Conservation (phyloP, 2,329 filamentous ascomycete genomes). For the Myriangium duriaei region DNA sequence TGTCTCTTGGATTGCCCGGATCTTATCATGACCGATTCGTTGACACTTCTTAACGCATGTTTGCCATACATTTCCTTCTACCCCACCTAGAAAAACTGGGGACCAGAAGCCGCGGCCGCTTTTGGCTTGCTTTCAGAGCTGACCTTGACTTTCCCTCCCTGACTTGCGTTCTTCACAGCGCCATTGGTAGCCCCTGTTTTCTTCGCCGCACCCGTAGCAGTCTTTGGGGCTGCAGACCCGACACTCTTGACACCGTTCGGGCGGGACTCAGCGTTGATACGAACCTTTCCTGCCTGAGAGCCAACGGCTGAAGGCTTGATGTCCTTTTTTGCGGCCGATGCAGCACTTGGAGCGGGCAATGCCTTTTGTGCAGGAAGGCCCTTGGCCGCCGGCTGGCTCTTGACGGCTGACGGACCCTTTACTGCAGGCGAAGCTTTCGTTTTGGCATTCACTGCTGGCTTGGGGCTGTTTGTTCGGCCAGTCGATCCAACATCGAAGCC, state of each 20-base stretch:
- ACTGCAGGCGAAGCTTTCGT: neutral
- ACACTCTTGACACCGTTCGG: neutral
- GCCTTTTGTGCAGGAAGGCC: slow-evolving; percentile 1
- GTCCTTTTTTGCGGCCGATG: slow-evolving; percentile 5
- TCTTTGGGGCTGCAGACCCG: neutral
- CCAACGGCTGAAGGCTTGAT: slow-evolving; percentile 4
- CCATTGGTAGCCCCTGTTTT: neutral
- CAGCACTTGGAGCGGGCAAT: neutral
- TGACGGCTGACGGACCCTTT: neutral
- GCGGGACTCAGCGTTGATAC: neutral
- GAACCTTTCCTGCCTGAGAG: slow-evolving; percentile 3
- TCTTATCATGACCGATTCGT: too few species aligned
- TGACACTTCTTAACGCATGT: too few species aligned
- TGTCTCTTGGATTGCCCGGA: too few species aligned
- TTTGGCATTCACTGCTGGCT: too few species aligned
- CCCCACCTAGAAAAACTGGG: too few species aligned
- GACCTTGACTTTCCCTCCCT: neutral
- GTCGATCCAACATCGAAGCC: neutral
- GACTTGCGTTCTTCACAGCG: neutral
- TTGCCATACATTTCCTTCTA: too few species aligned
- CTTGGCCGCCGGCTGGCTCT: neutral
- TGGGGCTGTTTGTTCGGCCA: neutral
- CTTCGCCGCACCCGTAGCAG: neutral
- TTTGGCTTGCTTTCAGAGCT: neutral
- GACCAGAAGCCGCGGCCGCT: neutral